Conservation (phyloP, 768 basidiomycete species). For the Lentinula aciculospora region DNA sequence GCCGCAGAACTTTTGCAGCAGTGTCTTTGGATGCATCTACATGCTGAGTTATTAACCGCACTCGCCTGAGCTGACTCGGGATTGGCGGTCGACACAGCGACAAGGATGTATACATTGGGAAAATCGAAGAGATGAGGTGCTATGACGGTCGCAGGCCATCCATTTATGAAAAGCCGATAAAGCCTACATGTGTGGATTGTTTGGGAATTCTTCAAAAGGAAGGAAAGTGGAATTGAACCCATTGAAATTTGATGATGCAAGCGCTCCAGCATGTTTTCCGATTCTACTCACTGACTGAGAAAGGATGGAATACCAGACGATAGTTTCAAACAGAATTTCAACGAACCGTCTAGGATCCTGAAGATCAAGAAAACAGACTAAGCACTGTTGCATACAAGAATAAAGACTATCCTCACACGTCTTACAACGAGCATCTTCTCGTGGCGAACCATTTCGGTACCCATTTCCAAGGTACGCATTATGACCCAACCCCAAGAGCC, state of each 20-base stretch:
- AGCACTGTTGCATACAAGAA: too few relatives aligned
- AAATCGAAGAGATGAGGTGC: not conserved
- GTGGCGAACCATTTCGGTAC: too few relatives aligned
- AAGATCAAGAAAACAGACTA: too few relatives aligned
- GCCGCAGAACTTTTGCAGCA: not conserved
- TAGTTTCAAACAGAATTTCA: too few relatives aligned
- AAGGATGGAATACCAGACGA: too few relatives aligned
- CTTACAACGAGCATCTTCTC: too few relatives aligned
- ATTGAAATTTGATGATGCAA: not conserved
- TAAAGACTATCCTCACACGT: too few relatives aligned
- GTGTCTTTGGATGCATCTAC: not conserved
- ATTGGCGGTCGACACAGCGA: slow-evolving; percentile 1
- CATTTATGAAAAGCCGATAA: not conserved
- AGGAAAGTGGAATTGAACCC: not conserved
- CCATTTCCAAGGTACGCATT: too few relatives aligned
- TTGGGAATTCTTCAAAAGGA: not conserved
- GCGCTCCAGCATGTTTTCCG: too few relatives aligned
- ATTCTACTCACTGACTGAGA: too few relatives aligned
- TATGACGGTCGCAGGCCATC: not conserved
- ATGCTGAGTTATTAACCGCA: not conserved
- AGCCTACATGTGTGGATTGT: not conserved
- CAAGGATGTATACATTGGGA: slow-evolving; percentile 7
- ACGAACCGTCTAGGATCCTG: too few relatives aligned
- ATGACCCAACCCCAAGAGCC: too few relatives aligned
- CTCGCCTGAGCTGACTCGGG: not conserved